Base-by-base conservation (phyloP, 768 basidiomycete genomes). In the Cyathus striatus region DNA sequence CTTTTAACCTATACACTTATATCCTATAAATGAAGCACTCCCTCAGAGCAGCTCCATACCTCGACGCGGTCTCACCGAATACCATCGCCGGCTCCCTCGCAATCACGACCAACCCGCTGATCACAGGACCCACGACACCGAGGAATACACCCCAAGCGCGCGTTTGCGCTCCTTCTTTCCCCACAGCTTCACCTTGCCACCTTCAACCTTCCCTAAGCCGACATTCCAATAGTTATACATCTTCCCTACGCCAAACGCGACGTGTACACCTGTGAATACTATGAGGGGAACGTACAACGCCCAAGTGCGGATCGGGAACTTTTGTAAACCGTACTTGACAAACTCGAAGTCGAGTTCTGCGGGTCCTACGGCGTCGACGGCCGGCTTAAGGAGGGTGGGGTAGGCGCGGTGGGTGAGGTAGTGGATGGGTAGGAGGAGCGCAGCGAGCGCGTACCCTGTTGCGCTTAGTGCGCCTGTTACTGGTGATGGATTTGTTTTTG, bases 301-400 rank as follows among this genome's bases (percentile, higher is more conserved):
- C 74, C 74, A 80, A 52, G 75, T 83, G 27, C 76, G 66, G 55
- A 65, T 61, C 0, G 87, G 86, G 75, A 81, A 89, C 14, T 45
- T 62, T 13, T 69, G 66, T 27, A 91, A 60, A 2, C 78, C 86
- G 4, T 75, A 70, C 56, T 91, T 90, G 44, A 92, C 86, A 57
- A 83, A 91, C 49, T 90, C 85, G 56, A 76, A 92, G 60, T 89
- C 83, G 26, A 93, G 73, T 53, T 92, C 88, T 0, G 82, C 69
- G 0, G 90, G 89, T 13, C 83, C 78, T 18, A 91, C 67, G 2
- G 70, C 59, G 37, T 63, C 62, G 41, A 89, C 80, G 17, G 80
- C 81, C 2, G 67, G 54, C 6, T 43, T 42, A 2, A 70, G 62
- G 41, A 58, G 58, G 20, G 68, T 66, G 14, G 82, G 89, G 43